Conservation (phyloP, 805 yeast species). For the Cyberlindnera maclurae region DNA sequence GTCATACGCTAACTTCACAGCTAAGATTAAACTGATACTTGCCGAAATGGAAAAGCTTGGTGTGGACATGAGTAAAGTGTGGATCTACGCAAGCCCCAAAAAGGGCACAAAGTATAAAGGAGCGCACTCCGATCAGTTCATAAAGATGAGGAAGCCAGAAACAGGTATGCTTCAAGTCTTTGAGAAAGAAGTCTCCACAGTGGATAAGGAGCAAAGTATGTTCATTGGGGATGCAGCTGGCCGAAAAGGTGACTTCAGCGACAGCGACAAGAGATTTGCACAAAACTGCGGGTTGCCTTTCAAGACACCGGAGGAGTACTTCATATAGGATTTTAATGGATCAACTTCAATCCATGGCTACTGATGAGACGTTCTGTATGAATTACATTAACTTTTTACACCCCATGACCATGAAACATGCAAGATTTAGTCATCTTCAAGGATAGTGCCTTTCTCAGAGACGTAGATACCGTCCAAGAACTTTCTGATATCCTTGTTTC, state of each 20-base stretch:
- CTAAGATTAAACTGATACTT: constrained; percentile 35
- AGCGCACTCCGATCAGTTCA: constrained; percentile 13
- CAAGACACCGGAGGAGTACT: constrained; percentile 65
- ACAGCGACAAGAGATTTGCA: constrained; percentile 72
- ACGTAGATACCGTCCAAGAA: constrained; percentile 99
- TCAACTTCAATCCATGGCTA: constrained; percentile 3
- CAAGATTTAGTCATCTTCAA: constrained; percentile 43
- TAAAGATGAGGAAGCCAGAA: constrained; percentile 60
- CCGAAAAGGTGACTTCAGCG: constrained; percentile 67
- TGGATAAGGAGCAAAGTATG: constrained; percentile 35
- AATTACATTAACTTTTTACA: constrained; percentile 2
- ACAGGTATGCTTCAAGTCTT: constrained; percentile 70
- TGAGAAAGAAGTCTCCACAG: constrained; percentile 28
- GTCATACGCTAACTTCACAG: constrained; percentile 32
- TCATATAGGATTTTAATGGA: constrained; percentile 20
- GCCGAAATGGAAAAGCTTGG: constrained; percentile 24
- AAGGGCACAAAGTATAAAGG: constrained; percentile 31
- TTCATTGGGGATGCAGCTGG: constrained; percentile 99
- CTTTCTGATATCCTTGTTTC: constrained; percentile 99
- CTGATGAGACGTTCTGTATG: not conserved
- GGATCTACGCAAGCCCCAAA: constrained; percentile 62
- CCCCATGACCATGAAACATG: not conserved
- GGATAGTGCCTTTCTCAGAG: constrained; percentile 88
- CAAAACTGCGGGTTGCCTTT: constrained; percentile 44
- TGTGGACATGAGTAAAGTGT: constrained; percentile 21